Evolutionary conservation across 140 eudicot genomes (phyloP).

Genomic region (Flaveria floridana): DNA sequence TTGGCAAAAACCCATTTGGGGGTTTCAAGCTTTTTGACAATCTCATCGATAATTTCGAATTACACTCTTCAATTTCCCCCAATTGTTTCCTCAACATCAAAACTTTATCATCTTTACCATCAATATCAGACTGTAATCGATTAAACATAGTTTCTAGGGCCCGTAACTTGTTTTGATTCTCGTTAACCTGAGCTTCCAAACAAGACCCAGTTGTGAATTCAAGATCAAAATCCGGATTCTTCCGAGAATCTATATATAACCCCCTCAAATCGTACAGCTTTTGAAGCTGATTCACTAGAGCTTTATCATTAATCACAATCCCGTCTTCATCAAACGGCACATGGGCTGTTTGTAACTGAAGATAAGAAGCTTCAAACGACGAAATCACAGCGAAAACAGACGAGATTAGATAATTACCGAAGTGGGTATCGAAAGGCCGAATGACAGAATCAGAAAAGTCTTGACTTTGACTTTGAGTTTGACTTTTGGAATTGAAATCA

Average conservation of each 20-base stretch:
- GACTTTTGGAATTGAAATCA: constrained; percentile 37
- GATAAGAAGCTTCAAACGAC: constrained; percentile 87
- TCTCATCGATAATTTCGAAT: constrained; percentile 46
- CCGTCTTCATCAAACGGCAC: constrained; percentile 67
- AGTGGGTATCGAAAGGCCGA: constrained; percentile 45
- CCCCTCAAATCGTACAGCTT: constrained; percentile 67
- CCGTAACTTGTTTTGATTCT: constrained; percentile 90
- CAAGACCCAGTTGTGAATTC: constrained; percentile 66
- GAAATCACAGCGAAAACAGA: constrained; percentile 74
- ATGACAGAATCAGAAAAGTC: constrained; percentile 22
- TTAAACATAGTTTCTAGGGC: constrained; percentile 74
- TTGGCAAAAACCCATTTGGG: constrained; percentile 56
- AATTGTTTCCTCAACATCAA: constrained; percentile 48
- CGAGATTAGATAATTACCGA: constrained; percentile 54
- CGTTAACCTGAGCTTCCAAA: constrained; percentile 87
- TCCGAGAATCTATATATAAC: constrained; percentile 51
- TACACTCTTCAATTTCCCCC: constrained; percentile 43
- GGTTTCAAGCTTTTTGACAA: constrained; percentile 41
- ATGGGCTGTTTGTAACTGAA: constrained; percentile 87
- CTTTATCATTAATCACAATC: constrained; percentile 57
- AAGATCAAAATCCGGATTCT: constrained; percentile 37
- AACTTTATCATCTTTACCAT: constrained; percentile 65
- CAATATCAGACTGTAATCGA: constrained; percentile 72
- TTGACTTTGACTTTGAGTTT: constrained; percentile 29
- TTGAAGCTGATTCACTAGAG: constrained; percentile 60